A percentile compares a stretch with the other conserved stretches of the same genome.
Conservation (phyloP, 2,329 filamentous ascomycete species). For the Immersiporthe knoxdaviesiana region DNA sequence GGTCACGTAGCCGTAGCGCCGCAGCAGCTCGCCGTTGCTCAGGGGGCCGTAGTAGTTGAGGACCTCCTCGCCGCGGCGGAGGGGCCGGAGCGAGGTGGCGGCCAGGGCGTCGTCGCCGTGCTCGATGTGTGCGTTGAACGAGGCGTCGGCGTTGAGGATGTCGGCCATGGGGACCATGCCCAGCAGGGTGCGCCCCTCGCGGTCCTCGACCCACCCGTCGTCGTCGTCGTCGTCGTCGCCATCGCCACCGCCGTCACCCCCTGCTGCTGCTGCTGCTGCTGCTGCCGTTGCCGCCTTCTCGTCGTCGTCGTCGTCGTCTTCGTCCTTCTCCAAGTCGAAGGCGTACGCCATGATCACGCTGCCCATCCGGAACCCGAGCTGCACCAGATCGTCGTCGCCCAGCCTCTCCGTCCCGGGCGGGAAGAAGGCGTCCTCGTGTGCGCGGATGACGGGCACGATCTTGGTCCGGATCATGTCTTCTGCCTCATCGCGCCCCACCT, state of each 20-base stretch:
- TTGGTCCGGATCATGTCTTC: conserved; percentile 67
- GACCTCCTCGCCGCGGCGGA: conserved; percentile 74
- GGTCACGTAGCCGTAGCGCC: conserved; percentile 88
- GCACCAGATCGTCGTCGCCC: conserved; percentile 50
- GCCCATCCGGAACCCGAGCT: conserved; percentile 76
- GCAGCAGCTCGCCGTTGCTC: conserved; percentile 78
- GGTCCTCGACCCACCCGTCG: conserved; percentile 69
- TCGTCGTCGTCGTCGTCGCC: conserved; percentile 55
- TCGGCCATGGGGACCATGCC: conserved; percentile 93
- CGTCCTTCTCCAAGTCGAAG: conserved; percentile 71
- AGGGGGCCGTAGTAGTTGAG: conserved; percentile 90
- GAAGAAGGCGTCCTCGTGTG: conserved; percentile 51
- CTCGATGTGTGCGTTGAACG: conserved; percentile 72
- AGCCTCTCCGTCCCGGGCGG: conserved; percentile 39
- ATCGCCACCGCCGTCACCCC: conserved; percentile 36
- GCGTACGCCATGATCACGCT: conserved; percentile 92
- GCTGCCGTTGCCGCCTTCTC: conserved; percentile 55
- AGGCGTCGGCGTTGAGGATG: conserved; percentile 84
- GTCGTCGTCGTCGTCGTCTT: conserved; percentile 50
- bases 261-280: conserved; percentile 49
- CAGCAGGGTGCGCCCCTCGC: conserved; percentile 62
- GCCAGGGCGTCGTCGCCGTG: conserved; percentile 61
- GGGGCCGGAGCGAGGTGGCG: conserved; percentile 71
- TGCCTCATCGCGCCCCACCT: conserved; percentile 75
- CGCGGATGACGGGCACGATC: conserved; percentile 55